Evolutionary conservation across 2,329 filamentous ascomycete genomes (phyloP), one percentile per base, ranked within the genome.

Genomic region (Leptodontidium sp.): DNA sequence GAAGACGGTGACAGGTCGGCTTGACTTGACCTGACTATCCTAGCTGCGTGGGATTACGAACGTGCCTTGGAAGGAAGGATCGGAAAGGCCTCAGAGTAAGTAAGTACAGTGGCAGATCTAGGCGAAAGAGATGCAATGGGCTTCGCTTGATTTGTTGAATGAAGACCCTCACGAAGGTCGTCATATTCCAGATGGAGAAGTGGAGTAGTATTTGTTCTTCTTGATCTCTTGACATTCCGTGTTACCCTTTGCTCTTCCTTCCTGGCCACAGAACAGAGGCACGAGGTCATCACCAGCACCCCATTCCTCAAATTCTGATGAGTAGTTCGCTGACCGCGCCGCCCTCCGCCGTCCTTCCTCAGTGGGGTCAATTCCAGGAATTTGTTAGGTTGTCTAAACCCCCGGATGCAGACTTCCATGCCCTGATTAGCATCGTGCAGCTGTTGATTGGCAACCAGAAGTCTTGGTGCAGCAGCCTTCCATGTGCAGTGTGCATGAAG

Each of bases 241-340:
- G 26, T 58, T 72, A 72, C 58, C 72, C 68, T 68, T 67, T 26
- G 15, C 32, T 49, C 29, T 70, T 68, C 29, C 50, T 68, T 73
- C 63, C 50, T 70, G 47, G 64, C 73, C 73, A 75, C 40, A 72
- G 68, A 29, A 70, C 68, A 40, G 50, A 69, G 8, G 67, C 74
- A 75, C 71, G 72, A 68, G 71, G 55, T 43, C 47, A 58, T 43
- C 45, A 45, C 26, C 61, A 52, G 8, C 57, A 66, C 43, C 61
- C 50, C 68, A 64, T 61, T 47, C 21, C 64, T 66, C 43, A 38
- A 57, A 26, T 52, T 58, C 21, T 53, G 62, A 58, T 52, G 49
- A 24, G 12, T 49, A 50, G 21, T 21, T 38, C 50, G 47, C 45
- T 53, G 4, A 29, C 5, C 32, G 17, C 15, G 35, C 45, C 29